Evolutionary conservation across 2,329 filamentous ascomycete genomes (phyloP).

Genomic region (Amauroascus niger): DNA sequence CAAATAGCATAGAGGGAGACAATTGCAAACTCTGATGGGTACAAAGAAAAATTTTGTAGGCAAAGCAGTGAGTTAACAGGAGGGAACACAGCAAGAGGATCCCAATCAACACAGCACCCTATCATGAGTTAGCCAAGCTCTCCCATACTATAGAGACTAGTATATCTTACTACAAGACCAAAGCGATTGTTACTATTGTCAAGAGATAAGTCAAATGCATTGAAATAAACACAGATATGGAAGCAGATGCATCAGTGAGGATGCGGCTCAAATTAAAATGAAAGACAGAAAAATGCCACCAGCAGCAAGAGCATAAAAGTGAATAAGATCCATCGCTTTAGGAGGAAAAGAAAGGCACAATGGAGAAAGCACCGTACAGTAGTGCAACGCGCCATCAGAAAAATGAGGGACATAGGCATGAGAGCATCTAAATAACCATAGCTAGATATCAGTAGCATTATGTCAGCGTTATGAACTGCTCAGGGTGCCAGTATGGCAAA

Average conservation of each 20-base stretch:
- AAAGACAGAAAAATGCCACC: constrained; percentile 21
- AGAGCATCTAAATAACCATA: not conserved
- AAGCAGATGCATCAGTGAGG: constrained; percentile 9
- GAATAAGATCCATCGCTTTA: not conserved
- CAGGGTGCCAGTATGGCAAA: not conserved
- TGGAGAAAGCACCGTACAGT: not conserved
- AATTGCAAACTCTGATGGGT: constrained; percentile 19
- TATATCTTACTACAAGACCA: constrained; percentile 17
- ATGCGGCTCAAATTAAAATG: constrained; percentile 15
- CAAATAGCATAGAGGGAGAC: constrained; percentile 21
- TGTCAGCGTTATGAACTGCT: not conserved
- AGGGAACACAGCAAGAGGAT: constrained; percentile 19
- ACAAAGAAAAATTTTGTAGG: constrained; percentile 24
- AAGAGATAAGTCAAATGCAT: not conserved
- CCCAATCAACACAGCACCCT: constrained; percentile 17
- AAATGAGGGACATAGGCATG: not conserved
- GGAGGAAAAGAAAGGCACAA: not conserved
- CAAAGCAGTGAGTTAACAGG: constrained; percentile 18
- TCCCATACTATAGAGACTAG: not conserved
- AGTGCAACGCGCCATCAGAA: not conserved
- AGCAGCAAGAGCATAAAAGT: constrained; percentile 20
- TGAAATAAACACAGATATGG: not conserved
- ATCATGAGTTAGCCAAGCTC: not conserved
- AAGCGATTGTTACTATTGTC: constrained; percentile 15
- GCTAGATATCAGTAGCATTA: not conserved